Conservation (phyloP, 805 yeast species). For the Hanseniaspora opuntiae region DNA sequence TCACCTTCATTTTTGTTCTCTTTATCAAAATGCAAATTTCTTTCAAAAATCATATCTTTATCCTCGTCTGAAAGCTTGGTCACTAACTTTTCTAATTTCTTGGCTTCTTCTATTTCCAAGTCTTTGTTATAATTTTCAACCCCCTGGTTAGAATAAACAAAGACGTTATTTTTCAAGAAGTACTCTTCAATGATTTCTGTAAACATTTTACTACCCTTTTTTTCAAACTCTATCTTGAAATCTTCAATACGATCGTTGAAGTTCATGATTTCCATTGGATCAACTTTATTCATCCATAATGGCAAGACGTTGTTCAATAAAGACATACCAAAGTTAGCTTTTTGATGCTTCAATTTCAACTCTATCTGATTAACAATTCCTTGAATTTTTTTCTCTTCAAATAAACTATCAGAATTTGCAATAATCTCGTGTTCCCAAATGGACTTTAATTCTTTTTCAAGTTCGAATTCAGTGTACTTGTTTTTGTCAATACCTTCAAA, state of each 20-base stretch:
- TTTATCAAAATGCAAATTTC: conserved; percentile 53
- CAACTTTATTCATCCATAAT: conserved; percentile 71
- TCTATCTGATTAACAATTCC: conserved; percentile 85
- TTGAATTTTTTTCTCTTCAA: conserved; percentile 37
- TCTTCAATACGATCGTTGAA: conserved; percentile 46
- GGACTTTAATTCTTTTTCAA: conserved; percentile 34
- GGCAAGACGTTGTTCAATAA: conserved; percentile 63
- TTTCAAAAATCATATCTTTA: conserved; percentile 38
- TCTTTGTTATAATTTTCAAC: conserved; percentile 38
- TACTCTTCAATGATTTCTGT: conserved; percentile 42
- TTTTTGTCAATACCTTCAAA: conserved; percentile 52
- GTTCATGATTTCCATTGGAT: conserved; percentile 55
- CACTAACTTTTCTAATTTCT: conserved; percentile 35
- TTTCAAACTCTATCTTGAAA: conserved; percentile 49
- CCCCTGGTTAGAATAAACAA: conserved; percentile 70
- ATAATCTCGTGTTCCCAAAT: conserved; percentile 12
- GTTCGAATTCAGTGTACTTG: conserved; percentile 36
- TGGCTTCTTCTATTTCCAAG: conserved; percentile 43
- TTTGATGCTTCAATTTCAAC: conserved; percentile 68
- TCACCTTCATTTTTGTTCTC: conserved; percentile 36
- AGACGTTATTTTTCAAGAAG: conserved; percentile 41
- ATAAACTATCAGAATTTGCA: conserved; percentile 29
- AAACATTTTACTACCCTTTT: conserved; percentile 44
- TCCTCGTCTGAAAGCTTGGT: conserved; percentile 40
- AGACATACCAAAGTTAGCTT: conserved; percentile 77